Percentiles rank a stretch among this genome's conserved stretches.
phyloP scores from a whole-genome alignment of 1,284 basidiomycete genomes.

The Salmacisia buchloeana region DNA sequence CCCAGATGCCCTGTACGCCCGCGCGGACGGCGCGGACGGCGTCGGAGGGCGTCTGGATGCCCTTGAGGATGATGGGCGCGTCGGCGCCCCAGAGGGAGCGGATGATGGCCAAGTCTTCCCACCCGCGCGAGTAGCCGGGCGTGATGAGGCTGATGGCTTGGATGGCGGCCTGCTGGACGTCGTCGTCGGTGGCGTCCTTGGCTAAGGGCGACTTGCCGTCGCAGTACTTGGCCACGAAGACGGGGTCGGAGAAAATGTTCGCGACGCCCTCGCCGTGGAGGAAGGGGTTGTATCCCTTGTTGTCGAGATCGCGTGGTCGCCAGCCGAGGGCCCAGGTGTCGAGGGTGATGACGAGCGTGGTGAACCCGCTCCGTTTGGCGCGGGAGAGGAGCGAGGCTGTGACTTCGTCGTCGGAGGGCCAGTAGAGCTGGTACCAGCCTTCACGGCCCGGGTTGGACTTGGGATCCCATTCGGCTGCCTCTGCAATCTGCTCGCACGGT shows the following conservation, averaged over 20 bases:
- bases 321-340: conserved; percentile 28
- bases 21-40: conserved; percentile 34
- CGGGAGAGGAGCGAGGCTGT: conserved; percentile 63
- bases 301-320: conserved; percentile 27
- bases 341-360: conserved; percentile 58
- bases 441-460: conserved; percentile 17
- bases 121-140: conserved; percentile 34
- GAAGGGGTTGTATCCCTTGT: conserved; percentile 60
- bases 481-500: conserved; percentile 29
- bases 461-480: conserved; percentile 21
- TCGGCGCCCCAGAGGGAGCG: conserved; percentile 35
- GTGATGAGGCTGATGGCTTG: conserved; percentile 35
- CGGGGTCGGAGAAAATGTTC: conserved; percentile 40
- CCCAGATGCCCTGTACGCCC: conserved; percentile 43
- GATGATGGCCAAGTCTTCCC: conserved; percentile 33
- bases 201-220: conserved; percentile 35
- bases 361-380: conserved; percentile 64
- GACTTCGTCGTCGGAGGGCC: conserved; percentile 62
- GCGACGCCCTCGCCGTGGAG: conserved; percentile 55
- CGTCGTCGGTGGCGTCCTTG: conserved; percentile 29
- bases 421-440: conserved; percentile 46
- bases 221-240: conserved; percentile 38
- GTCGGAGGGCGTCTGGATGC: conserved; percentile 35
- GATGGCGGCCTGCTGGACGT: conserved; percentile 27
- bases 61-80: conserved; percentile 43